phyloP scores from a whole-genome alignment of 129 eudicot species.

The Oenanthe sinensis region DNA sequence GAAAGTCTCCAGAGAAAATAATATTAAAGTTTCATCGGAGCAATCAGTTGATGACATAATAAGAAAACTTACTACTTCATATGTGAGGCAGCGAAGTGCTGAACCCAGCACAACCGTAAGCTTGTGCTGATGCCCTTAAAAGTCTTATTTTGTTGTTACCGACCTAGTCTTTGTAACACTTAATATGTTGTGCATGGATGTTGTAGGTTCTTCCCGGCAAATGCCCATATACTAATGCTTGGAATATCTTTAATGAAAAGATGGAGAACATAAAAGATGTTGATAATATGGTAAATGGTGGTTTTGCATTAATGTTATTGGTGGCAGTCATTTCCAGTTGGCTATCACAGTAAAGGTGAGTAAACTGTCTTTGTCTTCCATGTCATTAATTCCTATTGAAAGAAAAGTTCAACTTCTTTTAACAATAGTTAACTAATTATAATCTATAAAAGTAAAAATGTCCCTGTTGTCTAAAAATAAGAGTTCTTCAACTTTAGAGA shows the following conservation, averaged over 20 bases:
- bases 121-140: neutral
- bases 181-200: neutral
- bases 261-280: constrained; percentile 39
- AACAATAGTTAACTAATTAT: neutral
- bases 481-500: neutral
- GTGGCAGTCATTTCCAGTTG: constrained; percentile 51
- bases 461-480: neutral
- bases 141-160: neutral
- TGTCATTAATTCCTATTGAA: neutral
- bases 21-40: constrained; percentile 21
- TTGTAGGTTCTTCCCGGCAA: constrained; percentile 38
- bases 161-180: neutral
- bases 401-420: neutral
- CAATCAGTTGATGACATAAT: constrained; percentile 20
- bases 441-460: neutral
- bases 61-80: constrained; percentile 28
- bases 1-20: constrained; percentile 22
- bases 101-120: constrained; percentile 35
- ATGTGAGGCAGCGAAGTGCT: constrained; percentile 23
- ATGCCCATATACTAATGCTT: constrained; percentile 60
- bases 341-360: constrained; percentile 60
- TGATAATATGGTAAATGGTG: constrained; percentile 58
- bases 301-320: constrained; percentile 55
- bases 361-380: no score
- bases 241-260: constrained; percentile 35